Conservation (phyloP, 208 protist genomes). For the Strigomonas culicis region DNA sequence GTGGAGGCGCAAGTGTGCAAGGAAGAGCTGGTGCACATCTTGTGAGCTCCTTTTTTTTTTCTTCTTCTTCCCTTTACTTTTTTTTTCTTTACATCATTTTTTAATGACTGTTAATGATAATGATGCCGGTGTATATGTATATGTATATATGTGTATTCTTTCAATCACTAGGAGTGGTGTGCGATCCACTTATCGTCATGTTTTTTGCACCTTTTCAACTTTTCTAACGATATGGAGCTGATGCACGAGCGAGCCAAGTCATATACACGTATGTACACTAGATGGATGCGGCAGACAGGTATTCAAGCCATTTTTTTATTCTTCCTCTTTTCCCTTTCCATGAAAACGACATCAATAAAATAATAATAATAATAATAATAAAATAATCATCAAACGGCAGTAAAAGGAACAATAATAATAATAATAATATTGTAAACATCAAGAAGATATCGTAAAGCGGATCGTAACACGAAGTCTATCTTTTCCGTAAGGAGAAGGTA, state of each 20-base stretch:
- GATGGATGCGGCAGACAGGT: too few species aligned
- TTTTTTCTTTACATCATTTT: constrained; percentile 16
- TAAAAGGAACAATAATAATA: neutral
- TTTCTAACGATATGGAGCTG: neutral
- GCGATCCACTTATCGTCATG: too few species aligned
- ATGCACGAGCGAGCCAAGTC: neutral
- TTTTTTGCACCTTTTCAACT: neutral
- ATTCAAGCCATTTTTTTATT: too few species aligned
- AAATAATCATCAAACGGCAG: neutral
- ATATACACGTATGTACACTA: too few species aligned
- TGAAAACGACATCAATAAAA: neutral
- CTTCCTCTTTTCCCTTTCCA: neutral
- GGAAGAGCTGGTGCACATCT: constrained; percentile 23
- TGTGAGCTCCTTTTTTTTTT: constrained; percentile 25
- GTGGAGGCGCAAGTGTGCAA: constrained; percentile 33
- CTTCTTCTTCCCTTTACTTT: constrained; percentile 12
- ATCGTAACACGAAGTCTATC: too few species aligned
- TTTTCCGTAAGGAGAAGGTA: too few species aligned
- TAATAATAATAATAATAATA: neutral
- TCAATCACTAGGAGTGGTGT: too few species aligned
- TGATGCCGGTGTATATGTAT: neutral
- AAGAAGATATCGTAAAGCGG: too few species aligned
- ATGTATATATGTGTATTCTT: neutral
- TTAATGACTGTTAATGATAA: constrained; percentile 1
- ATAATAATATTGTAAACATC: constrained; percentile 10